Percentiles rank a stretch among this genome's conserved stretches.
These are phyloP conservation scores for Penicillium freii DNA, from an alignment of 2,329 filamentous ascomycete species.

Conservation along the genomic window DNA sequence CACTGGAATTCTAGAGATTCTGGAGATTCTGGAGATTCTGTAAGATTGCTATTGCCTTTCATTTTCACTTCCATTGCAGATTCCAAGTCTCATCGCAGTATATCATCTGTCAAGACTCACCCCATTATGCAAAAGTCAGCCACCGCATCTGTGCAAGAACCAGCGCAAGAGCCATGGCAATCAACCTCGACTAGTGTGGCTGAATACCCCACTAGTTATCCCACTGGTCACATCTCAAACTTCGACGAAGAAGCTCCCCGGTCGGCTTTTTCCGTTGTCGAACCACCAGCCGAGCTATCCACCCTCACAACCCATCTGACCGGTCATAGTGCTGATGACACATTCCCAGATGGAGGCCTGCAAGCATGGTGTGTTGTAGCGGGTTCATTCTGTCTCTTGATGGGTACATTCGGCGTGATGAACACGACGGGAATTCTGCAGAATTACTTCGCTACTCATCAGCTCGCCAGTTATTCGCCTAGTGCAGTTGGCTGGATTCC, in stretches of 20 bases:
- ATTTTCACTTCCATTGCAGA: not conserved
- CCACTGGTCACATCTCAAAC: not conserved
- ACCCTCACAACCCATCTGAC: slow-evolving; percentile 21
- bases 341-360: slow-evolving; percentile 36
- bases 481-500: slow-evolving; percentile 53
- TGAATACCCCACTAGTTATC: not conserved
- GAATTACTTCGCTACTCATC: slow-evolving; percentile 47
- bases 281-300: slow-evolving; percentile 19
- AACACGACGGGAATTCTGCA: slow-evolving; percentile 52
- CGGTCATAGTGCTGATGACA: slow-evolving; percentile 17
- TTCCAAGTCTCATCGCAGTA: not conserved
- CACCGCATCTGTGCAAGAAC: not conserved
- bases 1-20: not conserved
- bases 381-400: slow-evolving; percentile 40
- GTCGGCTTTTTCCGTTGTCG: slow-evolving; percentile 21
- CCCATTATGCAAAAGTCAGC: not conserved
- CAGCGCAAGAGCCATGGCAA: slow-evolving; percentile 5
- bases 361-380: slow-evolving; percentile 39
- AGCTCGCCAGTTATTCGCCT: slow-evolving; percentile 45
- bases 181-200: not conserved
- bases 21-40: not conserved
- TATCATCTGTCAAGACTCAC: not conserved
- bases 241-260: slow-evolving; percentile 17
- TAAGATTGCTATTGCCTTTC: not conserved
- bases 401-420: slow-evolving; percentile 50